Conservation (phyloP, 176 grass and related monocot species). For the Ensete ventricosum region DNA sequence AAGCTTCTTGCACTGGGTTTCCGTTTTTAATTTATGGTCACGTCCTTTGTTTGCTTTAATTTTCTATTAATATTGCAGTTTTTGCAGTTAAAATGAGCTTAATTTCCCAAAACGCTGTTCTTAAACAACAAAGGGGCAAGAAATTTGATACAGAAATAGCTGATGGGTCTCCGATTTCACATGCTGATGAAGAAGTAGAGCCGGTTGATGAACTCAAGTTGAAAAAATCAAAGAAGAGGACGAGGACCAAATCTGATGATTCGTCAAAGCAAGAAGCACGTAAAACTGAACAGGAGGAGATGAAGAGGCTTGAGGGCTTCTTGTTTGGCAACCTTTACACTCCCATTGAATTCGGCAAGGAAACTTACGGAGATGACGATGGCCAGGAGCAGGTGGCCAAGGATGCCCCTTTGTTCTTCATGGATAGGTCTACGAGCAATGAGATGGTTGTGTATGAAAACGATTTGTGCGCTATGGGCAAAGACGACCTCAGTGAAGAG, state of each 20-base stretch:
- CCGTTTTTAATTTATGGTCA: too few species aligned
- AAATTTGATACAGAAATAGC: conserved; percentile 14
- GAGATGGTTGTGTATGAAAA: conserved; percentile 49
- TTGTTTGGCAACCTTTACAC: conserved; percentile 48
- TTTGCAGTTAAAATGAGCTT: conserved; percentile 51
- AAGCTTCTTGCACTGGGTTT: too few species aligned
- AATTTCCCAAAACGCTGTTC: conserved; percentile 43
- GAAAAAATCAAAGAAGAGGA: conserved; percentile 28
- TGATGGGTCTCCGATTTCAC: background rate
- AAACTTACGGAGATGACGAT: conserved; percentile 7
- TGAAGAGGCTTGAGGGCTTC: conserved; percentile 47
- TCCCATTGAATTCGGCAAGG: conserved; percentile 41
- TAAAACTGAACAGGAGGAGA: conserved; percentile 33
- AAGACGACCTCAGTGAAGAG: conserved; percentile 2
- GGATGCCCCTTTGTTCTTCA: conserved; percentile 43
- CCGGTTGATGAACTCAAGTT: conserved; percentile 20
- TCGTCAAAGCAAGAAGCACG: conserved; percentile 11
- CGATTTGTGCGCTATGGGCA: conserved; percentile 10
- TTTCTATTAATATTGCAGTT: background rate
- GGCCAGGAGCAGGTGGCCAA: background rate
- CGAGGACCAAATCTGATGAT: background rate
- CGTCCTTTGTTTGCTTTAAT: background rate
- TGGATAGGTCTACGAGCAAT: conserved; percentile 33
- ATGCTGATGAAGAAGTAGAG: conserved; percentile 8
- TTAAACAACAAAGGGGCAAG: conserved; percentile 25